Evolutionary conservation across 345 rosid species (phyloP), one percentile per base, ranked within the genome.

Genomic region (Eucalyptus polybractea): DNA sequence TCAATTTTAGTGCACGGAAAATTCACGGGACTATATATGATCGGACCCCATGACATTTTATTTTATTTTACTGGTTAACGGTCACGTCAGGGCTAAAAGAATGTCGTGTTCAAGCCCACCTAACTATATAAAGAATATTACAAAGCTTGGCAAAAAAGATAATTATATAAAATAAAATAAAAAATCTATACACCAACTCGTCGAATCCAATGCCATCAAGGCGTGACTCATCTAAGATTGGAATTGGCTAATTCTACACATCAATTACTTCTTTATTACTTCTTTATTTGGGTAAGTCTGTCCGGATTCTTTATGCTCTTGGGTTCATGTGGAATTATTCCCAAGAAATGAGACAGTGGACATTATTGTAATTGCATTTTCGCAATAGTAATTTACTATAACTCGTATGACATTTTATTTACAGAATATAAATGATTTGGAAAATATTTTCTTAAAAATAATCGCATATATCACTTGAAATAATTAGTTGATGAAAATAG

Each of bases 381-480:
- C 1, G 40, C 44, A 17, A 0, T 5, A 69, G 4, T 33, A 16
- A 31, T 31, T 31, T 31, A 21, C 5, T 2, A 53, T 21, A 53
- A 21, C 5, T 53, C 25, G 1, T 4, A 0, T 0, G 2, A 0
- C 5, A 53, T n/a, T n/a, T 62, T n/a, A 7, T 65, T 65, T 13
- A 1, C 1, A 29, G 0, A 62, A 62, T 29, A 12, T 24, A 1
- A 24, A 2, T 56, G 13, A 1, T 24, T 56, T 54, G 2, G 1
- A 54, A 54, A 54, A 22, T 9, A 8, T 2, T 54, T 54, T 21
- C 5, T 54, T 8, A 27, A 12, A 25, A 6, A 60, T 11, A 5
- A 58, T 9, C 0, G 14, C 1, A 4, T 13, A 13, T 13, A 29
- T 62, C 37, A 7, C 6, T 65, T n/a, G 6, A 65, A 29, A 29